Evolutionary conservation across 2,329 filamentous ascomycete species (phyloP), one percentile per base, ranked within the genome.

Genomic region (Hypomyces rosellus): DNA sequence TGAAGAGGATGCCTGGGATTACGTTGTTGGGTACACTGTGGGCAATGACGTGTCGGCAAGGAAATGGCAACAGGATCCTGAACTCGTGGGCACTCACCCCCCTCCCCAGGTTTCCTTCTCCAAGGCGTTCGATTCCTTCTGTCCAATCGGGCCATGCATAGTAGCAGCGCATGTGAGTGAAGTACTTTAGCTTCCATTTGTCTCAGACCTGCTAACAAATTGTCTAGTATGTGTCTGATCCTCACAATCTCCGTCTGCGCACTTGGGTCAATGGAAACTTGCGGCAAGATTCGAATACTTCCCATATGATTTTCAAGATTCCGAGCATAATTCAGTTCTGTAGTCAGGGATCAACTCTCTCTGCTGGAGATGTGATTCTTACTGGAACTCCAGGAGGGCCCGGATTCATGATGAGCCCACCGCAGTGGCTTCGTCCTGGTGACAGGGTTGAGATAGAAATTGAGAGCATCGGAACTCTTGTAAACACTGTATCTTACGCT

Each of bases 51-150:
- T 83, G 1, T 76, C 74, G 0, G 70, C 72, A 0, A 71, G 79
- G 0, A 77, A 78, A 53, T 64, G 74, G 34, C 79, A 82, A 54
- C 64, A 74, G 3, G 72, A 80, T 16, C 72, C 74, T 0, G 61
- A 61, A 0, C 64, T 72, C 2, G 77, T 77, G 0, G 77, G 77
- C 0, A 30, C 25, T 8, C 25, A 30, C 25, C 68, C 64, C 0
- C 74, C 81, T 0, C 78, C 77, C 0, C 79, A 82, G 58, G 81
- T 75, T 74, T 71, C 73, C 0, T 82, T 80, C 54, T 72, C 69
- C 14, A 81, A 82, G 55, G 74, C 76, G 0, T 82, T 82, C 48
- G 77, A 82, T 54, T 77, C 70, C 0, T 81, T 69, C 54, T 74
- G 75, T 0, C 80, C 78, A 0, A 50, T 82, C 0, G 78, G 78